Conservation (phyloP, 257 asterid genomes). For the Primulina huaijiensis region DNA sequence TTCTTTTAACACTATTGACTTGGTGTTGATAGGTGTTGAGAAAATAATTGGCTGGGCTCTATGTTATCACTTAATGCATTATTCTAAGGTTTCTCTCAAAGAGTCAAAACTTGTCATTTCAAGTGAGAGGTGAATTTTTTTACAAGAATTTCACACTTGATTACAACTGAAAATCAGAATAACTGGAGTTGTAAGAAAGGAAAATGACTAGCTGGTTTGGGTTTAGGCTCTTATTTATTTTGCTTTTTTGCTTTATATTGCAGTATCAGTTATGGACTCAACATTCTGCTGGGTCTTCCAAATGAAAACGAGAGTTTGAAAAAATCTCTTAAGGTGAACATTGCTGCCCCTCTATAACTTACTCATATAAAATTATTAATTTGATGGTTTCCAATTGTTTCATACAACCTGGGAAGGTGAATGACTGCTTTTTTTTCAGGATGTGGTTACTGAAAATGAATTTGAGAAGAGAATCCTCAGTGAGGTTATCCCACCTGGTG, state of each 20-base stretch:
- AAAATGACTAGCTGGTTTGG: conserved; percentile 14
- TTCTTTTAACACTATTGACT: conserved; percentile 22
- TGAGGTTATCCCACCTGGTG: conserved; percentile 50
- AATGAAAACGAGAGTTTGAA: conserved; percentile 55
- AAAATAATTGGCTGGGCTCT: conserved; percentile 75
- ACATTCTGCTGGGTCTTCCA: conserved; percentile 51
- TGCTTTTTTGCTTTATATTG: conserved; percentile 26
- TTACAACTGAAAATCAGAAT: conserved; percentile 8
- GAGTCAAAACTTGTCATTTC: conserved; percentile 46
- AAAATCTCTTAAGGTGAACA: conserved; percentile 65
- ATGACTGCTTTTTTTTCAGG: conserved; percentile 34
- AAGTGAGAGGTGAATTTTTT: conserved; percentile 42
- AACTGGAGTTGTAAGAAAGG: neutral
- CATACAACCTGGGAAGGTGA: conserved; percentile 11
- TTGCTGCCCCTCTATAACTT: conserved; percentile 18
- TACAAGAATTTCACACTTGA: neutral
- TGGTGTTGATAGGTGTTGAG: conserved; percentile 50
- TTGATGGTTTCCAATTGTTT: neutral
- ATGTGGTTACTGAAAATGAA: conserved; percentile 49
- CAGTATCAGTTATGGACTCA: conserved; percentile 68
- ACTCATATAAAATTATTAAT: neutral
- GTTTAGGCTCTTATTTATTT: conserved; percentile 6
- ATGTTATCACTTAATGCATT: conserved; percentile 67
- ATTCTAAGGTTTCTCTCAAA: conserved; percentile 30
- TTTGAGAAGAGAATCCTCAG: conserved; percentile 50